phyloP scores from a whole-genome alignment of 2,329 filamentous ascomycete species.

The Aspergillus sp. region DNA sequence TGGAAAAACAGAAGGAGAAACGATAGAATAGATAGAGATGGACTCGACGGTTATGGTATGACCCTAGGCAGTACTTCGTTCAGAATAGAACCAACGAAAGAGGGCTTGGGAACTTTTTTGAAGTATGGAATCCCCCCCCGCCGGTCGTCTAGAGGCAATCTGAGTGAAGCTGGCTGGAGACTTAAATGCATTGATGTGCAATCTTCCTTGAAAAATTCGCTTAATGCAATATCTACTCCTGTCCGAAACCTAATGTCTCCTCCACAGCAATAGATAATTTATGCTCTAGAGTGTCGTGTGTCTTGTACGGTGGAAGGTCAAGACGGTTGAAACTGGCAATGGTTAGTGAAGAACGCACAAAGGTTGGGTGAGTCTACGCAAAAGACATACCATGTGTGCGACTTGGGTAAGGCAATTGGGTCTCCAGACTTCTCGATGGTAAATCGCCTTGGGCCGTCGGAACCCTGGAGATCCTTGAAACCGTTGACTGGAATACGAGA shows the following conservation, averaged over 20 bases:
- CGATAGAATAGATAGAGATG: not conserved
- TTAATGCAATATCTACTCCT: constrained; percentile 66
- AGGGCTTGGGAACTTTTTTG: not conserved
- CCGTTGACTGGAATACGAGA: constrained; percentile 98
- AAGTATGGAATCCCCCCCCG: not conserved
- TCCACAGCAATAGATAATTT: constrained; percentile 97
- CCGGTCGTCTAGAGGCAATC: not conserved
- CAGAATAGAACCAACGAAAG: not conserved
- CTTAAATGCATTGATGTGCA: constrained; percentile 10
- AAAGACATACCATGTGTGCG: constrained; percentile 84
- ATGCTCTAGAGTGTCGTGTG: constrained; percentile 75
- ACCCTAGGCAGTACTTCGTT: constrained; percentile 4
- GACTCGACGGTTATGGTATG: constrained; percentile 3
- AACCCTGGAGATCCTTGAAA: constrained; percentile 98
- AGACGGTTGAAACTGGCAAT: constrained; percentile 84
- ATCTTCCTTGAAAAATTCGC: constrained; percentile 6
- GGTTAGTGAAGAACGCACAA: constrained; percentile 1
- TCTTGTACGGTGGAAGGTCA: constrained; percentile 92
- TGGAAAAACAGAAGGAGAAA: not conserved
- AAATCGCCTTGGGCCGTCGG: constrained; percentile 90
- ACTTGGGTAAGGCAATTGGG: constrained; percentile 85
- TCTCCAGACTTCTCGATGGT: constrained; percentile 98
- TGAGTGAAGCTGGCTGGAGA: not conserved
- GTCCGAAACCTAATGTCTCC: constrained; percentile 97
- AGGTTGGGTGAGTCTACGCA: not conserved